Evolutionary conservation across 2,329 filamentous ascomycete genomes (phyloP), one percentile per base, ranked within the genome.

Genomic region (Clonostachys sp.): DNA sequence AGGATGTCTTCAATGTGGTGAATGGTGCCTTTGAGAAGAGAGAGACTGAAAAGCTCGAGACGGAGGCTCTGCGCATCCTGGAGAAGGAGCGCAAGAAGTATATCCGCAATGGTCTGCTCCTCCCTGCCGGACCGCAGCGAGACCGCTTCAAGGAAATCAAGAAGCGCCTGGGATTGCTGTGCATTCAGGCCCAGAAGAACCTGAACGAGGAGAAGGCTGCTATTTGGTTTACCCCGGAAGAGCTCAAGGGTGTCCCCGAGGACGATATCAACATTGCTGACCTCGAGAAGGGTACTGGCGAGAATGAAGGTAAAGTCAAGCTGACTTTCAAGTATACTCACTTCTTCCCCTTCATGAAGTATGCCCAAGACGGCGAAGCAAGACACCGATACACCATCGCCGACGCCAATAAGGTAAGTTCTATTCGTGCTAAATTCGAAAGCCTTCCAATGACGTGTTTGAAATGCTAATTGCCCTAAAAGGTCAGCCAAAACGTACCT

Each of bases 101-200:
- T 65, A 84, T 92, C 57, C 77, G 81, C 46, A 91, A 90, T 63
- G 89, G 89, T 13, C 70, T 94, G 42, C 82, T 82, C 5, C 71
- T 94, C 44, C 83, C 87, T 2, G 79, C 80, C 20, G 87, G 87
- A 2, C 71, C 77, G 5, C 73, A 90, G 69, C 72, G 87, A 51
- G 87, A 91, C 56, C 80, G 87, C 41, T 92, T 92, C 77, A 92
- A 91, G 73, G 86, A 86, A 65, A 91, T 92, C 68, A 89, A 90
- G 78, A 89, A 89, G 75, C 74, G 87, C 12, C 72, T 94, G 48
- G 87, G 83, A 54, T 79, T 86, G 62, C 78, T 92, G 55, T 76
- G 79, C 59, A 91, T 91, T 50, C 75, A 83, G 48, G 89, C 89
- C 66, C 81, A 87, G 61, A 91, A 90, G 73, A 88, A 86, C 57